These are phyloP conservation scores for Fusarium devonianum DNA, from an alignment of 2,329 filamentous ascomycete species.

Conservation along the genomic window DNA sequence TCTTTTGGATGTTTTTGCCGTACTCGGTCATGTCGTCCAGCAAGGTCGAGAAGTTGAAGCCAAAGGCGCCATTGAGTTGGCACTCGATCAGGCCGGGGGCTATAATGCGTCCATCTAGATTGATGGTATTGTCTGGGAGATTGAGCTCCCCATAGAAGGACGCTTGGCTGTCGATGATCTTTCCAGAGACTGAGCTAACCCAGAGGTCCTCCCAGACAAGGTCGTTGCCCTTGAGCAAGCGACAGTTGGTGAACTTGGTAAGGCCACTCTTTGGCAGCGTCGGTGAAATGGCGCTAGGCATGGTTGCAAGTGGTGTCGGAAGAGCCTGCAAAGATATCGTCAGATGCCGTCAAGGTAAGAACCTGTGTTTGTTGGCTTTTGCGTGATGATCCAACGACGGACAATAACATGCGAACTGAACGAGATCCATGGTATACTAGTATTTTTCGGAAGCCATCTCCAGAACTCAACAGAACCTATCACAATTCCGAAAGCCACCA, in stretches of 20 bases:
- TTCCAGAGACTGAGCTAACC: constrained; percentile 82
- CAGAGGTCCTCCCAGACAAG: constrained; percentile 84
- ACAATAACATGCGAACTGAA: constrained; percentile 16
- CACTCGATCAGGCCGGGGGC: constrained; percentile 88
- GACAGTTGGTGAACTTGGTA: constrained; percentile 90
- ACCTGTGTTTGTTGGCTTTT: constrained; percentile 5
- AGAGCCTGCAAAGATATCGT: constrained; percentile 8
- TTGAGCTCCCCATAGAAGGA: constrained; percentile 72
- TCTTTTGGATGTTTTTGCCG: constrained; percentile 71
- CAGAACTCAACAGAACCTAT: constrained; percentile 18
- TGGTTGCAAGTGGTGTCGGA: constrained; percentile 41
- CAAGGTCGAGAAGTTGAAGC: constrained; percentile 88
- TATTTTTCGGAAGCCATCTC: constrained; percentile 16
- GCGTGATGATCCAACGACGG: constrained; percentile 9
- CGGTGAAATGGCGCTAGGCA: constrained; percentile 57
- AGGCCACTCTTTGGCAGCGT: constrained; percentile 61
- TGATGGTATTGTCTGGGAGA: constrained; percentile 76
- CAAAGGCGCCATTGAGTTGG: constrained; percentile 90
- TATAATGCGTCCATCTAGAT: constrained; percentile 83
- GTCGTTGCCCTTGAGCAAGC: constrained; percentile 71
- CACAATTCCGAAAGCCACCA: constrained; percentile 30
- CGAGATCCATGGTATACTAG: constrained; percentile 29
- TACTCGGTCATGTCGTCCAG: constrained; percentile 74
- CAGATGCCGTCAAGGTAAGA: constrained; percentile 20
- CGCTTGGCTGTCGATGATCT: constrained; percentile 76